Percentiles rank a stretch among this genome's conserved stretches.
Conservation (phyloP, 179 eudicot species). For the Monotropa hypopitys region DNA sequence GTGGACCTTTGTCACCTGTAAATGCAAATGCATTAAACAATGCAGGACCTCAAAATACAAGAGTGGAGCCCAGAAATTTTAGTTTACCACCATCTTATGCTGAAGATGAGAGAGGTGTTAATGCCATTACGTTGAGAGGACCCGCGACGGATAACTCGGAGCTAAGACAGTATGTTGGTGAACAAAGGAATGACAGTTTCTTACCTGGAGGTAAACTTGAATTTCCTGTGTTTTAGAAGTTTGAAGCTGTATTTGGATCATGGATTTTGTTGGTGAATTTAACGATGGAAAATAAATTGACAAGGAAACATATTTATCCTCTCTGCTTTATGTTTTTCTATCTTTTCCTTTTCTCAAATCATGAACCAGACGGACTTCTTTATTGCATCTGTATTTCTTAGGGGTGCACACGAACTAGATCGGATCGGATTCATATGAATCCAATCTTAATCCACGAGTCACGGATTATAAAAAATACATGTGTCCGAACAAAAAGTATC, state of each 20-base stretch:
- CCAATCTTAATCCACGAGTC: too few relatives aligned
- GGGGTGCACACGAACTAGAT: too few relatives aligned
- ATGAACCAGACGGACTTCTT: too few relatives aligned
- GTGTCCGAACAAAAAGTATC: too few relatives aligned
- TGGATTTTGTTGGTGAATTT: background rate
- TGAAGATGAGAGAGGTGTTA: constrained; percentile 41
- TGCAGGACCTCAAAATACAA: constrained; percentile 37
- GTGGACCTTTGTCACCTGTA: constrained; percentile 69
- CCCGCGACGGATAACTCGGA: constrained; percentile 26
- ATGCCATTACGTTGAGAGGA: constrained; percentile 28
- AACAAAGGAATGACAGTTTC: constrained; percentile 45
- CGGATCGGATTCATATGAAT: too few relatives aligned
- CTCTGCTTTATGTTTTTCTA: too few relatives aligned
- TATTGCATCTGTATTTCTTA: too few relatives aligned
- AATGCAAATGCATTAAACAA: constrained; percentile 49
- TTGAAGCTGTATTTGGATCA: background rate
- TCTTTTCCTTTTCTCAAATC: too few relatives aligned
- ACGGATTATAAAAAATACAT: too few relatives aligned
- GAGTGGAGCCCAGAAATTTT: constrained; percentile 60
- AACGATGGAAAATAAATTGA: background rate
- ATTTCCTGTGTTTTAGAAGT: background rate
- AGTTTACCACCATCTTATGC: constrained; percentile 60
- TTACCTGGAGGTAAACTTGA: constrained; percentile 49
- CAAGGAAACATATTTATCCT: background rate
- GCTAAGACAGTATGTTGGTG: constrained; percentile 26